Evolutionary conservation across 495 filamentous ascomycete genomes (phyloP), one percentile per base, ranked within the genome.

Genomic region (Talaromyces proteolyticus): DNA sequence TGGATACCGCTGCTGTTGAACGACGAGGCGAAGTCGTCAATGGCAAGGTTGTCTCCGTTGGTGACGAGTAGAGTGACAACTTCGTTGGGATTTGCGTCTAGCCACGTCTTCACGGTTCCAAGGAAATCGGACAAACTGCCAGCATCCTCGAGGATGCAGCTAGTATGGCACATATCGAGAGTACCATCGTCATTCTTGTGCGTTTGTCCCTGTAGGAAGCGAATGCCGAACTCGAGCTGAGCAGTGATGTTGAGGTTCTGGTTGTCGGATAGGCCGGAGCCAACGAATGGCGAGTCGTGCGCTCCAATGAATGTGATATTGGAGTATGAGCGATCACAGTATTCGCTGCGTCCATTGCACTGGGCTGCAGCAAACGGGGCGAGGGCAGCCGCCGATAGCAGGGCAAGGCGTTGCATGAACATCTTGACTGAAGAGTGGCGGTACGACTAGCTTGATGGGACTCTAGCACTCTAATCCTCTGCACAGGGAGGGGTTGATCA

Each of bases 41-140:
- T 70, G 14, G 62, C 52, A 14, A 78, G 57, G 47, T 73, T 70
- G 55, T 87, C 83, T 0, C 77, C 77, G 62, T 89, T 89, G 12
- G 86, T 85, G 16, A 89, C 65, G 3, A 89, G 69, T 11, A 89
- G 57, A 2, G 84, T 88, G 8, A 90, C 70, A 10, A 89, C 82
- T 47, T 89, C 86, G 61, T 80, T 73, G 6, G 79, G 75, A 53
- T 89, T 70, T 36, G 54, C 52, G 54, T 85, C 82, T 52, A 89
- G 74, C 84, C 86, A 89, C 11, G 47, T 56, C 49, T 79, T 82
- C 50, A 89, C 72, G 3, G 65, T 68, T 4, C 50, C 42, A n/a
- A 91, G 67, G 66, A 78, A 89, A 10, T 58, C 53, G 21, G 70
- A 51, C 5, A 91, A 67, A 1, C 71, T 57, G 1, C 86, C 87